Evolutionary conservation across 805 yeast genomes (phyloP).

Genomic region (Pichia cephalocereana): DNA sequence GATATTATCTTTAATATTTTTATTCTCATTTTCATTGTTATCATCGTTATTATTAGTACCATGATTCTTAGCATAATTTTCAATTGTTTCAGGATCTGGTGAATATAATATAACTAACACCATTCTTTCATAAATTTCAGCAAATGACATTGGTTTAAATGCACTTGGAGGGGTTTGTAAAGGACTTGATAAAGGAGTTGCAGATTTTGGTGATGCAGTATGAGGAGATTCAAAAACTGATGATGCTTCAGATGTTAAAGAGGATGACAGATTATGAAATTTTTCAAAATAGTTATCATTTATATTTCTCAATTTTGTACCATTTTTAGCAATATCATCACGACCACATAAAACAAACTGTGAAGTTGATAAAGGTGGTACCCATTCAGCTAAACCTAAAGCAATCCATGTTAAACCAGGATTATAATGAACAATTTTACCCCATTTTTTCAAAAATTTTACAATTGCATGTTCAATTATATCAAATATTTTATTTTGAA

Average conservation of each 20-base stretch:
- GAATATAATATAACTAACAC: constrained; percentile 68
- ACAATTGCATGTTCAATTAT: constrained; percentile 51
- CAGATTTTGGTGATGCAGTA: constrained; percentile 20
- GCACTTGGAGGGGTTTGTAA: constrained; percentile 10
- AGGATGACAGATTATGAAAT: constrained; percentile 13
- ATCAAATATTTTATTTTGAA: constrained; percentile 46
- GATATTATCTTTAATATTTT: too few relatives aligned
- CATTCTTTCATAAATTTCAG: constrained; percentile 66
- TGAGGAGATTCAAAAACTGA: constrained; percentile 18
- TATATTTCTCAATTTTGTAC: constrained; percentile 27
- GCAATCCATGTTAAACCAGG: constrained; percentile 85
- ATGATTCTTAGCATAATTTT: background rate
- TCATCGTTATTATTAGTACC: too few relatives aligned
- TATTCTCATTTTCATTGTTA: too few relatives aligned
- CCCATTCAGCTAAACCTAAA: constrained; percentile 81
- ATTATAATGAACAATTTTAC: constrained; percentile 65
- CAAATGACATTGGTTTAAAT: constrained; percentile 40
- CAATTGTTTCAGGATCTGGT: constrained; percentile 36
- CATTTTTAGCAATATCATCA: constrained; percentile 32
- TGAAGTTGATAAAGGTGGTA: constrained; percentile 52
- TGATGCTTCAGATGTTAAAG: constrained; percentile 10
- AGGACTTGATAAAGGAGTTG: constrained; percentile 18
- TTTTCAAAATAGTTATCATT: constrained; percentile 26
- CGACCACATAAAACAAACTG: constrained; percentile 49
- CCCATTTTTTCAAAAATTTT: constrained; percentile 71